These are phyloP conservation scores for Chaetomiaceae sp. DNA, from an alignment of 2,329 filamentous ascomycete species.

Conservation along the genomic window DNA sequence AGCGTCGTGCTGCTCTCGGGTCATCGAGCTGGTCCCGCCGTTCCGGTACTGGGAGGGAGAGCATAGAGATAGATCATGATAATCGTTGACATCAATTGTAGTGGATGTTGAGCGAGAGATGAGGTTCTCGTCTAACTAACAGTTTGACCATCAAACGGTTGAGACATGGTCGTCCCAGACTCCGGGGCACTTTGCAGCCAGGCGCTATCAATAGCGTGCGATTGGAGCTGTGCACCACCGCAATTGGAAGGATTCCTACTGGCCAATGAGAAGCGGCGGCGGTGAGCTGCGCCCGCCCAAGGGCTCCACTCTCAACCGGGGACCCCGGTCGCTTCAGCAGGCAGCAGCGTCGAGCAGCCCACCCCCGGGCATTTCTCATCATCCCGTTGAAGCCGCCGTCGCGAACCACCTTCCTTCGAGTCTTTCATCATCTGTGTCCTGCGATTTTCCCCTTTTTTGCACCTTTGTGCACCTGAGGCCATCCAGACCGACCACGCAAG, in stretches of 20 bases:
- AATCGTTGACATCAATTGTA: no score
- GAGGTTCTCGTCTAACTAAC: no score
- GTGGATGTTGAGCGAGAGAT: no score
- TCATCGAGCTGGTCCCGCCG: background rate
- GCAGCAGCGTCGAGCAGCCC: conserved; percentile 26
- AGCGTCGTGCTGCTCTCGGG: background rate
- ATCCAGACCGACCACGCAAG: conserved; percentile 3
- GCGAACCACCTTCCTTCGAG: conserved; percentile 15
- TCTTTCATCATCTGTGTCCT: conserved; percentile 16
- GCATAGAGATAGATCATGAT: background rate
- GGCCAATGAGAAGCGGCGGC: conserved; percentile 20
- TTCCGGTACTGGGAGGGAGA: background rate
- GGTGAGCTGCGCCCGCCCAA: conserved; percentile 24
- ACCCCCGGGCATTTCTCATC: conserved; percentile 28
- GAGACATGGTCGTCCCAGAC: no score
- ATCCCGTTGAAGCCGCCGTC: conserved; percentile 17
- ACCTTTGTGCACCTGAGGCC: conserved; percentile 23
- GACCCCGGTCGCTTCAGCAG: conserved; percentile 21
- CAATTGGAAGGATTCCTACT: conserved; percentile 23
- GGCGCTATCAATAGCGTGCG: conserved; percentile 20
- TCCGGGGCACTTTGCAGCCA: conserved; percentile 12
- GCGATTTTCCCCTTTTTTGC: conserved; percentile 9
- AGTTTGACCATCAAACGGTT: no score
- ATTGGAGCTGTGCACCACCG: conserved; percentile 21
- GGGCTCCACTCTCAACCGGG: conserved; percentile 18